Evolutionary conservation across 164 flowering plant genomes (phyloP), one percentile per base, ranked within the genome.

Genomic region (Aristolochia californica): DNA sequence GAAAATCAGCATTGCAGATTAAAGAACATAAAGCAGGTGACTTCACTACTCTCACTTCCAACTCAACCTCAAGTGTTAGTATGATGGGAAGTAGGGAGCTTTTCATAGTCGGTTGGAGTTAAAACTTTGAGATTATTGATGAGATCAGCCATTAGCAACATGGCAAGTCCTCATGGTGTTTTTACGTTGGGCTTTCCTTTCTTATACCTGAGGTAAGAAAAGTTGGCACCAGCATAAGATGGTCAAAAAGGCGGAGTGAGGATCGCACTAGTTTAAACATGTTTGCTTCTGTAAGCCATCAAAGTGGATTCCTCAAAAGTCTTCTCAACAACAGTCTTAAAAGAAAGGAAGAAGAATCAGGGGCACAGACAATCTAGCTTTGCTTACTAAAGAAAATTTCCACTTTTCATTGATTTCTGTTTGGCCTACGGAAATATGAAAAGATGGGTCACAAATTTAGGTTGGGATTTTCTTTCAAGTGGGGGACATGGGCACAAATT

Each of bases 241-340:
- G 70, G 75, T 70, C 77, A 68, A 69, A 72, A 75, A 71, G 49
- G 5, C 17, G 38, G 22, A 45, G 28, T 20, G 48, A 59, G 66
- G 60, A 65, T 63, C 55, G 65, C 30, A 38, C 28, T 62, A 18
- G 65, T 58, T 66, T 65, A n/a, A n/a, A 44, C 43, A 65, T 63
- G 66, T 70, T 66, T 64, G 68, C 75, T 68, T 64, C 53, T 72
- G 74, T 63, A 66, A 72, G 72, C 72, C 70, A 72, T 69, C 75
- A 51, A 74, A 74, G 70, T 69, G 72, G 82, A 76, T 72, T 76
- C 80, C 66, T 64, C 72, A 65, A n/a, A n/a, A n/a, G 56, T 70
- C 59, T 66, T 72, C 72, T 57, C 56, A 65, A 59, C 48, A 62
- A n/a, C n/a, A n/a, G n/a, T n/a, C n/a, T n/a, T n/a, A n/a, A n/a